phyloP scores from a whole-genome alignment of 2,329 filamentous ascomycete genomes.

The Ophiostoma sp. region DNA sequence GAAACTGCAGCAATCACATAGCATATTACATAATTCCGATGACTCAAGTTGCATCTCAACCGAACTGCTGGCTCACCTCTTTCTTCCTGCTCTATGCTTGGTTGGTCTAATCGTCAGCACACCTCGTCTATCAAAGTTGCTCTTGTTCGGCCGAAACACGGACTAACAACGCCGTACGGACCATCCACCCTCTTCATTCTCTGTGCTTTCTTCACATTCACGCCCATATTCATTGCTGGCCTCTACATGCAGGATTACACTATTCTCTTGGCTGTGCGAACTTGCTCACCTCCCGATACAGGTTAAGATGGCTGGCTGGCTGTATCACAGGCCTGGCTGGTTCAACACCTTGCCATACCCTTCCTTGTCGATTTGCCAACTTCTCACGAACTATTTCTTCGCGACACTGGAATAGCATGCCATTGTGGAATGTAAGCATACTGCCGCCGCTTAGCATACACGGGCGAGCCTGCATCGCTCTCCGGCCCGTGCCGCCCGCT shows the following conservation, averaged over 20 bases:
- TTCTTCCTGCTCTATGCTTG: not conserved
- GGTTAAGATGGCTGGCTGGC: not conserved
- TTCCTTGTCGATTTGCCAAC: not conserved
- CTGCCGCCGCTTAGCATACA: not conserved
- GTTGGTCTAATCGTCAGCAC: not conserved
- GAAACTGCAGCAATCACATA: not conserved
- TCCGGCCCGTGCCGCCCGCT: not conserved
- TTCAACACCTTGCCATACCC: not conserved
- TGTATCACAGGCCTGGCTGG: not conserved
- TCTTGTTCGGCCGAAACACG: not conserved
- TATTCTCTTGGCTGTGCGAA: not conserved
- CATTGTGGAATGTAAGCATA: not conserved
- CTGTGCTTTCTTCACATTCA: not conserved
- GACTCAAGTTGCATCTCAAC: not conserved
- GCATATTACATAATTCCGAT: not conserved
- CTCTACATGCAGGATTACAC: no score
- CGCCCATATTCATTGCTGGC: no score
- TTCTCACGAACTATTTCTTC: not conserved
- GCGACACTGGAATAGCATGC: not conserved
- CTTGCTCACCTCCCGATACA: not conserved
- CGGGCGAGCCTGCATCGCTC: not conserved
- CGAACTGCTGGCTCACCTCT: no score
- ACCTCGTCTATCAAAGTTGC: not conserved
- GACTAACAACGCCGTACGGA: not conserved
- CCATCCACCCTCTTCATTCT: not conserved